Evolutionary conservation across 163 green algal genomes (phyloP), one percentile per base, ranked within the genome.

Genomic region (Scenedesmus sp.): DNA sequence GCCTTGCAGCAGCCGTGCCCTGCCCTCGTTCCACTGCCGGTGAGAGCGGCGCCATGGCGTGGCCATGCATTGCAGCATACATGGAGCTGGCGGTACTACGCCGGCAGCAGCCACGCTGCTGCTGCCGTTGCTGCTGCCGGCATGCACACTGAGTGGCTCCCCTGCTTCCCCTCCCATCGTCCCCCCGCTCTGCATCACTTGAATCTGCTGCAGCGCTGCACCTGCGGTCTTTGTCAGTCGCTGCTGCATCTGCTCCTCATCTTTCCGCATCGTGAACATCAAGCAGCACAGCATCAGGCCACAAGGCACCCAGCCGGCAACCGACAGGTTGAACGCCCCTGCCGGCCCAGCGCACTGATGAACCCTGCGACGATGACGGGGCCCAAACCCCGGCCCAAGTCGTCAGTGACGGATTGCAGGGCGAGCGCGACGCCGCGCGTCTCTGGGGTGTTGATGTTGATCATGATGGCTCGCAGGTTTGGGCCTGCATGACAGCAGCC

Each of bases 391-490:
- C 97, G 97, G 49, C 97, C 97, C 16, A 98, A 81, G 90, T 99
- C 97, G 83, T 98, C 97, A 44, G 97, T 94, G 76, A 96, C 96
- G 7, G 94, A 95, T 91, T 98, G 95, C 53, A 98, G 86, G 18
- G 96, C 97, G 37, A 98, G 93, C 12, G 97, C 95, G 10, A 98
- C 92, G 26, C 97, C 97, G 0, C 97, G 92, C 13, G 93, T 95
- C 92, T 98, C 96, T 1, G 97, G 97, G 85, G 81, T 86, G 94
- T 99, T 99, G 12, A 98, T 95, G 76, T 98, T 98, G 40, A 99
- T 90, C 83, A 99, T 93, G 81, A 98, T 94, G 5, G 97, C 95
- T 40, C 95, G 89, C 22, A 95, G 59, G 87, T 94, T 94, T 10
- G 90, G 92, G 12, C 93, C 91, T 79, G 81, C 49, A 79, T 59